phyloP scores from a whole-genome alignment of 495 filamentous ascomycete species.

The Apiosordaria backusii region DNA sequence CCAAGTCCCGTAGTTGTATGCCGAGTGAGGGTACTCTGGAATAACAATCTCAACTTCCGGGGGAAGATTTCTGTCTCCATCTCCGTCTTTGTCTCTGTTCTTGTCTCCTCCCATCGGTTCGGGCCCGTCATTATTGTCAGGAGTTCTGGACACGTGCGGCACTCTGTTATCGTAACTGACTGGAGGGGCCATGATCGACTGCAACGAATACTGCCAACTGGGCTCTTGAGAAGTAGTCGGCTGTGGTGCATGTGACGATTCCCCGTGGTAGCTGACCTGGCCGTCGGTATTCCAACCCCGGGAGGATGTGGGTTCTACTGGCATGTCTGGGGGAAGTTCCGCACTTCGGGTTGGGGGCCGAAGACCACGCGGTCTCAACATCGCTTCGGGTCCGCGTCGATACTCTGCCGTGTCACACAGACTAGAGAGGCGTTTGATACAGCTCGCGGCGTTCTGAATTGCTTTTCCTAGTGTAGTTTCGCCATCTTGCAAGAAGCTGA shows the following conservation, averaged over 20 bases:
- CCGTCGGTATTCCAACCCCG: not conserved
- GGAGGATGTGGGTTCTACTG: not conserved
- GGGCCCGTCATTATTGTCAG: not conserved
- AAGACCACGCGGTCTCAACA: not conserved
- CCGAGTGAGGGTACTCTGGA: conserved; percentile 26
- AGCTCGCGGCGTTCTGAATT: not conserved
- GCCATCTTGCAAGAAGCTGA: not conserved
- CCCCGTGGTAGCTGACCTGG: not conserved
- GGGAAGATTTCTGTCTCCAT: not conserved
- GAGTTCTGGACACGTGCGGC: not conserved
- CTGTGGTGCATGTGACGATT: not conserved
- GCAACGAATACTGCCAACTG: not conserved
- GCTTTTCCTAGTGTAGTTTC: not conserved
- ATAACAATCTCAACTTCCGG: not conserved
- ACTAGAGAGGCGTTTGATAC: too few relatives aligned
- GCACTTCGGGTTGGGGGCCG: not conserved
- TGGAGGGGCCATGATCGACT: not conserved
- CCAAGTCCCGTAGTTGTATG: conserved; percentile 57
- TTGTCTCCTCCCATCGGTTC: not conserved
- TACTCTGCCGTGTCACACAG: not conserved
- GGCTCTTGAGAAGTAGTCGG: not conserved
- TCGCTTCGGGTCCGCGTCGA: not conserved
- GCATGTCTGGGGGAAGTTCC: not conserved
- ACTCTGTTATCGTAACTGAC: not conserved
- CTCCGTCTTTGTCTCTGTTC: not conserved